A percentile compares a stretch with the other conserved stretches of the same genome.
These are phyloP conservation scores for Cystofilobasidium capitatum DNA, from an alignment of 768 basidiomycete genomes.

Conservation along the genomic window DNA sequence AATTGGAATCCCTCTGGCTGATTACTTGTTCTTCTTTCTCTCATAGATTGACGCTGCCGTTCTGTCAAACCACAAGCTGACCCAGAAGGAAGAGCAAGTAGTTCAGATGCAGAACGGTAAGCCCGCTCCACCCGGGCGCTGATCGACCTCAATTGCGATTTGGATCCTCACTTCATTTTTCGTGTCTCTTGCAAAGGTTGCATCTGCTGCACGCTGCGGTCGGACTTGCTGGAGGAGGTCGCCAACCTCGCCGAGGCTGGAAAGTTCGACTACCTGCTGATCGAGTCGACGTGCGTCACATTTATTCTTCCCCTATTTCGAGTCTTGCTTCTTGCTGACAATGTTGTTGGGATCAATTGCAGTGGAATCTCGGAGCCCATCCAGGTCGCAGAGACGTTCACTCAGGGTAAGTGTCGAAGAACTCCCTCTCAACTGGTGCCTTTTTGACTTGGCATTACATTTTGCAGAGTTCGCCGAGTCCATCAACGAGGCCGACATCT, in stretches of 20 bases:
- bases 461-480: slow-evolving; percentile 30
- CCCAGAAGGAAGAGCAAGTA: slow-evolving; percentile 35
- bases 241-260: slow-evolving; percentile 34
- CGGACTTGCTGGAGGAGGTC: slow-evolving; percentile 38
- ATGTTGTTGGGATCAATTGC: slow-evolving; percentile 33
- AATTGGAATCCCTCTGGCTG: background rate
- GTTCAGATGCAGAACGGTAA: slow-evolving; percentile 39
- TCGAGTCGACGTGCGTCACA: background rate
- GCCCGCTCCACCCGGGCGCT: background rate
- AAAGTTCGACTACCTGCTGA: slow-evolving; percentile 32
- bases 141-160: background rate
- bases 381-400: slow-evolving; percentile 40
- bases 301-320: background rate
- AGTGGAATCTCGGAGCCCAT: slow-evolving; percentile 38
- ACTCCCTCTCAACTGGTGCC: background rate
- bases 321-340: background rate
- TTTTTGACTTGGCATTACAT: background rate
- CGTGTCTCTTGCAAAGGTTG: slow-evolving; percentile 30
- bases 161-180: too few species aligned
- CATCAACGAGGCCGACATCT: slow-evolving; percentile 25
- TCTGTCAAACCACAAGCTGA: slow-evolving; percentile 34
- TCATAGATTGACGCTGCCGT: slow-evolving; percentile 36
- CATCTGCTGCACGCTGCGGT: slow-evolving; percentile 40
- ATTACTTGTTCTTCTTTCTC: background rate
- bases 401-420: too few species aligned